Evolutionary conservation across 2,329 filamentous ascomycete species (phyloP).

Genomic region (Cercospora sp.): DNA sequence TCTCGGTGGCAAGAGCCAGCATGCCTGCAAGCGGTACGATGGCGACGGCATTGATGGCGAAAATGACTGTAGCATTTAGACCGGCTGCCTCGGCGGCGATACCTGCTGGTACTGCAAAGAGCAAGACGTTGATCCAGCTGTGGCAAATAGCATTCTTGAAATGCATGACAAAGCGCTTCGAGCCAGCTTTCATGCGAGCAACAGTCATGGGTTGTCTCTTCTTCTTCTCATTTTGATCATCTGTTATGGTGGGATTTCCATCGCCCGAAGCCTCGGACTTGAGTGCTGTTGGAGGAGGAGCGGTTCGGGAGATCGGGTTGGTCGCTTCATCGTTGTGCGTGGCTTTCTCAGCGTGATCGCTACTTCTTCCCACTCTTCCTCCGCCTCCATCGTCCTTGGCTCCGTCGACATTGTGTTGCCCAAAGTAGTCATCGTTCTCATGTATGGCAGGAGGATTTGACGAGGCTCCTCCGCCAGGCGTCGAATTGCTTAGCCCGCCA

Average conservation of each 20-base stretch:
- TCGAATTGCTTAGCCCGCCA: constrained; percentile 36
- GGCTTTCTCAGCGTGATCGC: constrained; percentile 31
- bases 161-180: constrained; percentile 55
- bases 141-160: constrained; percentile 63
- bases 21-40: constrained; percentile 54
- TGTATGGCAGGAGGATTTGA: constrained; percentile 27
- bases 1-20: constrained; percentile 52
- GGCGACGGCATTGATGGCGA: constrained; percentile 54
- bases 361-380: constrained; percentile 11
- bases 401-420: constrained; percentile 32
- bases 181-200: constrained; percentile 53
- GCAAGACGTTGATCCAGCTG: constrained; percentile 75
- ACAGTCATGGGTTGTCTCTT: constrained; percentile 47
- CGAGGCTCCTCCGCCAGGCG: constrained; percentile 31
- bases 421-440: constrained; percentile 12
- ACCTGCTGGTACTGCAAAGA: constrained; percentile 76
- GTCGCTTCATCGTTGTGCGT: constrained; percentile 26
- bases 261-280: constrained; percentile 53
- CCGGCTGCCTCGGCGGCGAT: constrained; percentile 60
- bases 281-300: constrained; percentile 41
- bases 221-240: constrained; percentile 32
- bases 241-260: constrained; percentile 55
- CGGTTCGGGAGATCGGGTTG: constrained; percentile 26
- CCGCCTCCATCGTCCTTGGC: constrained; percentile 31
- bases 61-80: constrained; percentile 47